Conservation (phyloP, 2,329 filamentous ascomycete genomes). For the Fusarium abutilonis region DNA sequence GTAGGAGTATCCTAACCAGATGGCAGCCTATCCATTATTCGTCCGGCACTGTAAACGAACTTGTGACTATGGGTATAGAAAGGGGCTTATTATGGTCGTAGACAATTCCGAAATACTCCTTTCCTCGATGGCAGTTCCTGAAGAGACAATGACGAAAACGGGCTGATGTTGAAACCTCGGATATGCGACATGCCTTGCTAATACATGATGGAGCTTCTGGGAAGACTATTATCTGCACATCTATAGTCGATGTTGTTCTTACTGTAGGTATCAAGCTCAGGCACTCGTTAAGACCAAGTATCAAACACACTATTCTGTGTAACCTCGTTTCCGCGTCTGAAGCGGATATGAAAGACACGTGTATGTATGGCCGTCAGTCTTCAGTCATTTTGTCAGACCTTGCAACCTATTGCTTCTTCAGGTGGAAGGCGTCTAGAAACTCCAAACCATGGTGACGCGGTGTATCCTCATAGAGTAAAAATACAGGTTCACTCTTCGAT, state of each 20-base stretch:
- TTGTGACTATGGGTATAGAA: neutral
- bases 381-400: too few species aligned
- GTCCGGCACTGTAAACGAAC: neutral
- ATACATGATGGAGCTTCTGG: neutral
- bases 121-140: neutral
- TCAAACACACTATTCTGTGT: neutral
- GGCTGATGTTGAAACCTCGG: neutral
- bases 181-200: neutral
- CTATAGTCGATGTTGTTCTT: too few species aligned
- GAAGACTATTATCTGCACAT: constrained; percentile 1
- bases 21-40: neutral
- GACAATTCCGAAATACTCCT: constrained; percentile 10
- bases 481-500: neutral
- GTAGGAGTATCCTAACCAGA: neutral
- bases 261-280: too few species aligned
- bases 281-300: too few species aligned
- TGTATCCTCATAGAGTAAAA: too few species aligned
- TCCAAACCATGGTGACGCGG: too few species aligned
- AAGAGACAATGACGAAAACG: neutral
- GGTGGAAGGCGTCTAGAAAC: too few species aligned
- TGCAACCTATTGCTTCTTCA: too few species aligned
- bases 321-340: neutral
- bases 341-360: too few species aligned
- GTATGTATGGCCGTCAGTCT: too few species aligned
- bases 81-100: neutral